Evolutionary conservation across 2,329 filamentous ascomycete species (phyloP).

Genomic region (Cryphonectria carpinicola): DNA sequence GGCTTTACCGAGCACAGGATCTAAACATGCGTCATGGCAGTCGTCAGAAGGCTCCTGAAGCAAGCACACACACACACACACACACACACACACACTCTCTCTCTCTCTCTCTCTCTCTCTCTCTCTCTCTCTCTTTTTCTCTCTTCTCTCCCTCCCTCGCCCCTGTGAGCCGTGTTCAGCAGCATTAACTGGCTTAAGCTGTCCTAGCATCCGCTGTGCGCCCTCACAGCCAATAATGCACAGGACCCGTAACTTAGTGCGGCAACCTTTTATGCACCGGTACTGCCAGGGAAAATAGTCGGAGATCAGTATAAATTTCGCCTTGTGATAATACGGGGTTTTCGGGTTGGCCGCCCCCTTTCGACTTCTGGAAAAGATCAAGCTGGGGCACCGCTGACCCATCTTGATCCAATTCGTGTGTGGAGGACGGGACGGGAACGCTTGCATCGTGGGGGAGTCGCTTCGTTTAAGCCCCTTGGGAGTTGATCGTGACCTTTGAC

Average conservation of each 20-base stretch:
- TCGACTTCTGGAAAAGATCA: not conserved
- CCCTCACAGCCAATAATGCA: constrained; percentile 16
- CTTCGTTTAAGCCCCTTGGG: not conserved
- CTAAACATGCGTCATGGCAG: not conserved
- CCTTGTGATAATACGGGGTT: constrained; percentile 11
- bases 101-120: too few species aligned
- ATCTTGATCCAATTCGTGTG: constrained; percentile 13
- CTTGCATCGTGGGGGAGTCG: constrained; percentile 14
- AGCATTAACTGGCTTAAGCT: not conserved
- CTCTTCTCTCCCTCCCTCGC: too few species aligned
- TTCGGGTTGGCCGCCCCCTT: constrained; percentile 28
- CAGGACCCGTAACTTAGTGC: constrained; percentile 11
- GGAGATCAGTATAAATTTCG: constrained; percentile 24
- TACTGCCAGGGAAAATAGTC: constrained; percentile 9
- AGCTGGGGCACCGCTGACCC: constrained; percentile 12
- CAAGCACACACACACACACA: too few species aligned
- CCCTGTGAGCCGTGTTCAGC: not conserved
- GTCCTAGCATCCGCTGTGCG: not conserved
- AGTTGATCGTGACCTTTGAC: not conserved
- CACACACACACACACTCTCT: too few species aligned
- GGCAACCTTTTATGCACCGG: constrained; percentile 18
- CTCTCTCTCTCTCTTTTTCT: too few species aligned
- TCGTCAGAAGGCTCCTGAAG: not conserved
- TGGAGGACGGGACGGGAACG: constrained; percentile 23
- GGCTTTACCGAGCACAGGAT: not conserved